phyloP scores from a whole-genome alignment of 140 eudicot species.

The Ambrosia hybrid region DNA sequence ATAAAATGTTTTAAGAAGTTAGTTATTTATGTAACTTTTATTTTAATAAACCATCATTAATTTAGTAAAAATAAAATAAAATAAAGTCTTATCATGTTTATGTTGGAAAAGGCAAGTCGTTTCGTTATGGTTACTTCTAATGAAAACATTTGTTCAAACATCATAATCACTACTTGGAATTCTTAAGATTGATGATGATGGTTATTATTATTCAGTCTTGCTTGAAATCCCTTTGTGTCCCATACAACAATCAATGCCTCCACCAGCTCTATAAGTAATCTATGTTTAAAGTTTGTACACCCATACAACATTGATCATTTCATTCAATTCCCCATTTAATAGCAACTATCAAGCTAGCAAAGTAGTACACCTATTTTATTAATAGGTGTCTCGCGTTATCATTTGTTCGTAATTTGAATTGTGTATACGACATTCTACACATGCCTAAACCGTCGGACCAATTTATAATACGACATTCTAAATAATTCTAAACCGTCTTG shows the following conservation, averaged over 20 bases:
- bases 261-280: constrained; percentile 13
- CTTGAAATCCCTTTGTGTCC: constrained; percentile 25
- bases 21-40: too few species aligned
- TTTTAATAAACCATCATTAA: background rate
- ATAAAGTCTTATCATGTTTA: background rate
- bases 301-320: background rate
- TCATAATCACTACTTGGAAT: constrained; percentile 26
- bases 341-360: background rate
- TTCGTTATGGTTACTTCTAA: constrained; percentile 27
- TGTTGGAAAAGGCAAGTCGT: constrained; percentile 11
- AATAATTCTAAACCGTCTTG: background rate
- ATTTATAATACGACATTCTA: background rate
- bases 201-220: constrained; percentile 26
- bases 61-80: background rate
- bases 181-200: constrained; percentile 19
- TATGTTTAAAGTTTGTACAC: constrained; percentile 2
- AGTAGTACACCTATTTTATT: background rate
- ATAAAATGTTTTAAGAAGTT: too few species aligned
- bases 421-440: background rate
- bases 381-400: background rate
- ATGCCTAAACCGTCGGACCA: background rate
- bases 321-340: constrained; percentile 5
- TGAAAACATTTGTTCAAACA: constrained; percentile 23
- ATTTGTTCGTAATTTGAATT: background rate
- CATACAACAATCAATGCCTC: constrained; percentile 24